phyloP scores from a whole-genome alignment of 257 asterid species.

The Scutellaria baicalensis region DNA sequence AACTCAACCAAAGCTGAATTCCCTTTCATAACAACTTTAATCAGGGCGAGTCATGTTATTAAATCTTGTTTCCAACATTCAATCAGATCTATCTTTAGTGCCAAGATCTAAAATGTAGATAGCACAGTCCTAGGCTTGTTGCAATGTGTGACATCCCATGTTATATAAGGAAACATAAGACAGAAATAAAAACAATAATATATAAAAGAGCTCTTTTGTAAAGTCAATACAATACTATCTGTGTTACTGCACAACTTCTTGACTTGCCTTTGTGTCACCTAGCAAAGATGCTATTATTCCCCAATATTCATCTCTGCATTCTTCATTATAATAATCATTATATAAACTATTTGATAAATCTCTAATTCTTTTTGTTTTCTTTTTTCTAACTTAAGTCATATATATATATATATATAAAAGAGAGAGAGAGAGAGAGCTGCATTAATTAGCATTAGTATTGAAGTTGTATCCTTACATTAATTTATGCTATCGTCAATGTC shows the following conservation, averaged over 20 bases:
- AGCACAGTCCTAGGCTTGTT: background rate
- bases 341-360: background rate
- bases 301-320: conserved; percentile 16
- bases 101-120: background rate
- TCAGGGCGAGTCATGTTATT: background rate
- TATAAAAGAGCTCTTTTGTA: conserved; percentile 5
- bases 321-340: conserved; percentile 7
- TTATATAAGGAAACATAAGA: conserved; percentile 37
- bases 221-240: conserved; percentile 38
- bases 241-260: conserved; percentile 34
- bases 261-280: conserved; percentile 59
- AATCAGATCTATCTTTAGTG: conserved; percentile 11
- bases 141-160: conserved; percentile 32
- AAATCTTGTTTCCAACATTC: conserved; percentile 6
- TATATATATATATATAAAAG: too few relatives aligned
- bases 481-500: conserved; percentile 20
- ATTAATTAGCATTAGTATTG: conserved; percentile 12
- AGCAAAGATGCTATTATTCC: conserved; percentile 73
- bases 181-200: conserved; percentile 18
- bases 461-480: conserved; percentile 14
- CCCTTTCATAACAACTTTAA: background rate
- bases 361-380: background rate
- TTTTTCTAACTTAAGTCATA: conserved; percentile 3
- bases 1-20: background rate
- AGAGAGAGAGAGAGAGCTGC: background rate